Evolutionary conservation across 1,284 basidiomycete genomes (phyloP), one percentile per base, ranked within the genome.

Genomic region (Trichosporon sp.): DNA sequence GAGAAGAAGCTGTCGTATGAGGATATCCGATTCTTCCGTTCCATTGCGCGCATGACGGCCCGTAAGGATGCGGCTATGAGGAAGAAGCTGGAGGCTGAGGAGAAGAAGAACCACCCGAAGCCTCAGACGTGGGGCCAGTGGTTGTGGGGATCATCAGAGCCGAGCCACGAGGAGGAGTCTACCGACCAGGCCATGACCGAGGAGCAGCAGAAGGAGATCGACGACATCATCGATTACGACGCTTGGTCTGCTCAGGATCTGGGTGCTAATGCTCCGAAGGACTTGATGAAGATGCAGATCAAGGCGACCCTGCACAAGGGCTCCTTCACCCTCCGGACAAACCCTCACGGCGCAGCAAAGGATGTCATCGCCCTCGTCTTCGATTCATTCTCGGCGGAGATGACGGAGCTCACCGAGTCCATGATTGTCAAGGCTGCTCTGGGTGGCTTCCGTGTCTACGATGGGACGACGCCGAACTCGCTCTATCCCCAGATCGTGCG

Each of bases 1-100:
- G 97, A 99, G 77, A 82, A 80, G 70, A 92, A 91, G 75, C 84
- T 99, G 11, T 85, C 87, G 0, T 99, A 98, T 74, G 92, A 97
- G 76, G 96, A 99, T 73, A 90, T 99, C 60, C 89, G 96, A 11
- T 98, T 98, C 81, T 99, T 98, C 82, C 88, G 96, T 25, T 98
- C 95, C 3, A 92, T 99, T 65, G 93, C 94, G 0, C 88, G 93
- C 8, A 93, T 91, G 7, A 88, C 89, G 70, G 83, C 97, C 16
- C 88, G 89, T 70, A 94, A 96, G 75, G 93, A 99, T 72, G 84
- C 87, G 33, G 89, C 86, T 1, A 82, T 88, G 27, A 85, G 86
- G 56, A 86, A 86, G 73, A 85, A 84, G 64, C 78, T 90, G 8
- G 89, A 92, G 73, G 86, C 87, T 59, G 89, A 91, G 73, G 86